A percentile compares a stretch with the other conserved stretches of the same genome.
phyloP scores from a whole-genome alignment of 805 yeast genomes.

The Cyberlindnera mrakii region DNA sequence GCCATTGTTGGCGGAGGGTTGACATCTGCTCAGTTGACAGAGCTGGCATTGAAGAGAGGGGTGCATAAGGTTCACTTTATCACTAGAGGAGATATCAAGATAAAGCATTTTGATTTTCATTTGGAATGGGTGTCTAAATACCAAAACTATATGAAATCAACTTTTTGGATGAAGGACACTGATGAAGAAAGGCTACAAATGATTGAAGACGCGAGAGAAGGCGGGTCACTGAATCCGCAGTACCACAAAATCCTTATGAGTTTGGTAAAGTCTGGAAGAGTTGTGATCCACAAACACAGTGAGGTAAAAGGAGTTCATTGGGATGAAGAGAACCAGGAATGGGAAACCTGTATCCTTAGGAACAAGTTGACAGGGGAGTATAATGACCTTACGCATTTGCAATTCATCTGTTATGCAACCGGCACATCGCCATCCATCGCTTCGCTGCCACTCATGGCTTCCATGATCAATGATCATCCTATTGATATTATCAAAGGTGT shows the following conservation, averaged over 20 bases:
- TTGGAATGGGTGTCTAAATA: conserved; percentile 46
- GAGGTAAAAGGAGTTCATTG: conserved; percentile 24
- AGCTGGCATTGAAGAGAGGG: conserved; percentile 29
- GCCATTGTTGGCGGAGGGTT: conserved; percentile 41
- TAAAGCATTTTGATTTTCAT: conserved; percentile 43
- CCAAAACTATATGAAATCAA: conserved; percentile 37
- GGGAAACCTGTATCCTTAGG: conserved; percentile 19
- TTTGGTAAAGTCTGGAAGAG: conserved; percentile 27
- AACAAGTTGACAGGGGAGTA: not conserved
- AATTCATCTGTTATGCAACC: conserved; percentile 37
- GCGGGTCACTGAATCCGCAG: conserved; percentile 42
- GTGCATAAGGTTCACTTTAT: conserved; percentile 29
- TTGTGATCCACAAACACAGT: conserved; percentile 27
- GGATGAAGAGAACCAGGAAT: conserved; percentile 21
- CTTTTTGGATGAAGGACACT: conserved; percentile 34
- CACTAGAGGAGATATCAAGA: conserved; percentile 32
- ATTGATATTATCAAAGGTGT: conserved; percentile 31
- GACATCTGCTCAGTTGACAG: conserved; percentile 40
- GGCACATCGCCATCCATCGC: conserved; percentile 31
- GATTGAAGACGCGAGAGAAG: conserved; percentile 37
- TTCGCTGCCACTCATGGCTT: conserved; percentile 27
- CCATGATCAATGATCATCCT: conserved; percentile 24
- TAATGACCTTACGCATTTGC: conserved; percentile 17
- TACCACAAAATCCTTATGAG: conserved; percentile 29
- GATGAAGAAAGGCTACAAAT: conserved; percentile 36